phyloP scores from a whole-genome alignment of 768 basidiomycete genomes.

The Boletus pseudo-olivaceus region DNA sequence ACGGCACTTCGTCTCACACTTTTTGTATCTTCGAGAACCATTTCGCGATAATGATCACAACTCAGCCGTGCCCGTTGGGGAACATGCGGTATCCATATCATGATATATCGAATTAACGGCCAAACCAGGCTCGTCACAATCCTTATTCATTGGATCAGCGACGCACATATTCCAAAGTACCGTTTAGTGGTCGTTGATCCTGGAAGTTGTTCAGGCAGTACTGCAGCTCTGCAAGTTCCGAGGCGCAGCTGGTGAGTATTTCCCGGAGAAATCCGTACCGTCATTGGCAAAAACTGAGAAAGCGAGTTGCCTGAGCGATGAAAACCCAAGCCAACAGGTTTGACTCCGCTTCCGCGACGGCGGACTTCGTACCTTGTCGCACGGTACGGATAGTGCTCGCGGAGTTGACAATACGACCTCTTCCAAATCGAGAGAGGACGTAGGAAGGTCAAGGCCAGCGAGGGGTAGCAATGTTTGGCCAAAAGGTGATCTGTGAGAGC shows the following conservation, averaged over 20 bases:
- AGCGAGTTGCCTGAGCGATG: neutral
- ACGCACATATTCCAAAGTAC: neutral
- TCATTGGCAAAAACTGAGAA: neutral
- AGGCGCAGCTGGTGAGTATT: neutral
- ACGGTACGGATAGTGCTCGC: constrained; percentile 26
- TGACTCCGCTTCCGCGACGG: constrained; percentile 31
- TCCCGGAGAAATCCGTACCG: neutral
- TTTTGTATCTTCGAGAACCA: neutral
- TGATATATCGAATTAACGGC: neutral
- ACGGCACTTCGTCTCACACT: neutral
- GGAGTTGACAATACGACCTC: constrained; percentile 26
- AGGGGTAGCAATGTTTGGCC: neutral
- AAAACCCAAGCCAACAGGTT: constrained; percentile 4
- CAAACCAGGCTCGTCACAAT: neutral
- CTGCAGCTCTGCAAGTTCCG: neutral
- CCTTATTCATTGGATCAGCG: constrained; percentile 1
- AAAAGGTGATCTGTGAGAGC: neutral
- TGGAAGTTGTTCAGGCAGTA: neutral
- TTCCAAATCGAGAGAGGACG: constrained; percentile 29
- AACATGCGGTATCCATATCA: neutral
- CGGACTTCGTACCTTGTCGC: constrained; percentile 19
- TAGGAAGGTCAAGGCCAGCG: constrained; percentile 10
- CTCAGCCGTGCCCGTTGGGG: neutral
- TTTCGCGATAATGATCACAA: neutral
- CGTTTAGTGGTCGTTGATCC: neutral